A percentile compares a stretch with the other conserved stretches of the same genome.
phyloP scores from a whole-genome alignment of 805 yeast genomes.

The Candida alai region DNA sequence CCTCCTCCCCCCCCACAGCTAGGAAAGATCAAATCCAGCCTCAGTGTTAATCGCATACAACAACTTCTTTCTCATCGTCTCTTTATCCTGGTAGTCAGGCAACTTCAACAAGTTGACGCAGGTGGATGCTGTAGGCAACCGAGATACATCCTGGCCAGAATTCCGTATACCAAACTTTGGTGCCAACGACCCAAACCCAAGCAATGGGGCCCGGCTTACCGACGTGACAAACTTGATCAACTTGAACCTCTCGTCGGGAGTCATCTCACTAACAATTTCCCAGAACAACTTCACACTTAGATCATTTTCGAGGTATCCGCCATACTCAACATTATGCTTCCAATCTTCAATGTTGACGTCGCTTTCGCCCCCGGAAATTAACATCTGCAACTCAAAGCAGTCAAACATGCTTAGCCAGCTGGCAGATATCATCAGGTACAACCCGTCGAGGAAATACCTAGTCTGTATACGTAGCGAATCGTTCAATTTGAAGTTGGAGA shows the following conservation, averaged over 20 bases:
- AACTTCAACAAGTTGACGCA: slow-evolving; percentile 84
- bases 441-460: slow-evolving; percentile 62
- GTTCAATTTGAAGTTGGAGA: slow-evolving; percentile 79
- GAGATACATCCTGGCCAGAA: slow-evolving; percentile 49
- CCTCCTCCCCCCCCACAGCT: slow-evolving; percentile 6
- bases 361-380: slow-evolving; percentile 75
- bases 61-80: slow-evolving; percentile 55
- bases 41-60: slow-evolving; percentile 76
- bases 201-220: slow-evolving; percentile 84
- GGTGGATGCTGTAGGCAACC: slow-evolving; percentile 90
- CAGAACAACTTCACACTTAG: slow-evolving; percentile 65
- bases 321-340: slow-evolving; percentile 55
- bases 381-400: slow-evolving; percentile 74
- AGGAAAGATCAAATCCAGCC: slow-evolving; percentile 84
- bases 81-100: slow-evolving; percentile 73
- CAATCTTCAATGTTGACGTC: slow-evolving; percentile 73
- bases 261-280: slow-evolving; percentile 70
- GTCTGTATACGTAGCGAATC: slow-evolving; percentile 56
- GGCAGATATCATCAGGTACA: slow-evolving; percentile 62
- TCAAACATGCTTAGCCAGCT: slow-evolving; percentile 84
- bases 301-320: slow-evolving; percentile 56
- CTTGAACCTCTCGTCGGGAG: slow-evolving; percentile 54
- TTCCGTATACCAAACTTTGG: slow-evolving; percentile 82
- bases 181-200: slow-evolving; percentile 70
- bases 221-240: slow-evolving; percentile 88